Evolutionary conservation across 257 asterid species (phyloP).

Genomic region (Penstemon eatonii): DNA sequence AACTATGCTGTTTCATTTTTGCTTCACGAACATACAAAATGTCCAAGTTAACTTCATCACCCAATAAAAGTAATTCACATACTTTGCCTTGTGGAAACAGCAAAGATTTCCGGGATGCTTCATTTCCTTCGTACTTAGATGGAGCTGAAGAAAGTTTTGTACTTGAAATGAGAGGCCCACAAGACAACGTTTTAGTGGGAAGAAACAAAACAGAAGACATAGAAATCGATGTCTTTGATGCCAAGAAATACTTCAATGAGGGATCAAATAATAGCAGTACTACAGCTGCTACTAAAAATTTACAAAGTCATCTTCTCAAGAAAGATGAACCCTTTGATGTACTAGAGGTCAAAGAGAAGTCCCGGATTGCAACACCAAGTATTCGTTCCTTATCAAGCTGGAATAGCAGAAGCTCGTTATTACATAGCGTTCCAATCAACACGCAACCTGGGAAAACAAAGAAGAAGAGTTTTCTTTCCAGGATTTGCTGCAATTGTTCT

Average conservation of each 20-base stretch:
- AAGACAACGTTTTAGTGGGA: slow-evolving; percentile 30
- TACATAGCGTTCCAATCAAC: slow-evolving; percentile 38
- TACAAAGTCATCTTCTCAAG: slow-evolving; percentile 29
- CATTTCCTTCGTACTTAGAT: too few relatives aligned
- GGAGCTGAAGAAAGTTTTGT: too few relatives aligned
- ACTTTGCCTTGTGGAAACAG: too few relatives aligned
- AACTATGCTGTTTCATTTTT: too few relatives aligned
- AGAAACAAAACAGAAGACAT: slow-evolving; percentile 44
- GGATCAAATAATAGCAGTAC: slow-evolving; percentile 30
- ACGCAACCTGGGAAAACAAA: slow-evolving; percentile 35
- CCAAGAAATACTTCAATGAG: slow-evolving; percentile 75
- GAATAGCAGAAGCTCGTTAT: slow-evolving; percentile 58
- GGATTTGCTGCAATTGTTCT: slow-evolving; percentile 61
- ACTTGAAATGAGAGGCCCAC: background rate
- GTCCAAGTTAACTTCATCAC: too few relatives aligned
- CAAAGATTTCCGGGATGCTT: too few relatives aligned
- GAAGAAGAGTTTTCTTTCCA: slow-evolving; percentile 55
- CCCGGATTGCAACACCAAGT: slow-evolving; percentile 42
- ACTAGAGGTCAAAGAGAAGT: slow-evolving; percentile 29
- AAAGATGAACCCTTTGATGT: slow-evolving; percentile 34
- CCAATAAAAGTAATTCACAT: too few relatives aligned
- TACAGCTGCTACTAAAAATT: slow-evolving; percentile 15
- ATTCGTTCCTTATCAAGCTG: slow-evolving; percentile 52
- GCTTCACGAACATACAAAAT: too few relatives aligned
- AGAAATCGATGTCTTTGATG: slow-evolving; percentile 76